Conservation (phyloP, 1,284 basidiomycete species). For the Trametes versicolor region DNA sequence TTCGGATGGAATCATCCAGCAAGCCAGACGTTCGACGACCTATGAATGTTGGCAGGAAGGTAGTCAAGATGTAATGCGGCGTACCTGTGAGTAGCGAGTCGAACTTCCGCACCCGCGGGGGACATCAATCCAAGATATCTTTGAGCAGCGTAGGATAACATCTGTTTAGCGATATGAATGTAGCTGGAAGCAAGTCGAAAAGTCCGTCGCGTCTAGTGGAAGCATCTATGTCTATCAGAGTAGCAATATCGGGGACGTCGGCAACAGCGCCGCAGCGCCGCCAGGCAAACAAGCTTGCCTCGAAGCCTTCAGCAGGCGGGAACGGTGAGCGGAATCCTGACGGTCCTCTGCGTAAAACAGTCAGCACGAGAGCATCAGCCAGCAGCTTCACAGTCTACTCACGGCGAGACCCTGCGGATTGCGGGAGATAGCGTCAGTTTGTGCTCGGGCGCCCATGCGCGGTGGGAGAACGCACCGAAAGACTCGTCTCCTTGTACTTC, state of each 20-base stretch:
- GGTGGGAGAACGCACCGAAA: conserved; percentile 67
- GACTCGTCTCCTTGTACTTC: conserved; percentile 93
- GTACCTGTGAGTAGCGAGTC: too few relatives aligned
- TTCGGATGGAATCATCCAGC: too few relatives aligned
- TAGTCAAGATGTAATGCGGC: too few relatives aligned
- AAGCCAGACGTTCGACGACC: too few relatives aligned
- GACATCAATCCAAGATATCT: too few relatives aligned
- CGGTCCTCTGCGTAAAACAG: conserved; percentile 45
- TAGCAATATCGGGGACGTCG: neutral
- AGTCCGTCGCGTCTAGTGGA: neutral
- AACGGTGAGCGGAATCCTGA: conserved; percentile 54
- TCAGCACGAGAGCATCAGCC: conserved; percentile 5
- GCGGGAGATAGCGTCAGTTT: conserved; percentile 7
- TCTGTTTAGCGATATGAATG: too few relatives aligned
- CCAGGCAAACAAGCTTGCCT: neutral
- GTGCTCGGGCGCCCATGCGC: neutral
- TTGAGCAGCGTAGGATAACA: too few relatives aligned
- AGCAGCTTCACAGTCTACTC: conserved; percentile 38
- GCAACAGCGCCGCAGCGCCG: neutral
- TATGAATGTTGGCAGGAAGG: too few relatives aligned
- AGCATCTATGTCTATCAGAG: neutral
- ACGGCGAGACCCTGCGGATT: conserved; percentile 69
- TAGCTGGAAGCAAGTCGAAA: too few relatives aligned
- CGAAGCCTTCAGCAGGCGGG: conserved; percentile 46
- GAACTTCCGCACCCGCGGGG: too few relatives aligned